phyloP scores from a whole-genome alignment of 148 eudicot species.

The Rheum nobile region DNA sequence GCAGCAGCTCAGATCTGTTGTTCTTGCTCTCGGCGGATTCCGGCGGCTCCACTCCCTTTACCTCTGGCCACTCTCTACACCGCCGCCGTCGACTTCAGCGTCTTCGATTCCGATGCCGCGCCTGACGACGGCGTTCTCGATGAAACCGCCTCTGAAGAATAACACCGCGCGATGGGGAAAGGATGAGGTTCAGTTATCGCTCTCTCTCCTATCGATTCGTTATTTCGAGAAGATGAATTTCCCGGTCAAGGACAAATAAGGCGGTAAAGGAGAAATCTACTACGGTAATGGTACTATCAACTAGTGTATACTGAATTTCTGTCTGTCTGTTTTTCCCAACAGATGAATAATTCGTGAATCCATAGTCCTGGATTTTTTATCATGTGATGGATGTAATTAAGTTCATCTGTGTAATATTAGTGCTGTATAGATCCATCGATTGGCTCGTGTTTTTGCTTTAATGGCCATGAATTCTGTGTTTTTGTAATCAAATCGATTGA shows the following conservation, averaged over 20 bases:
- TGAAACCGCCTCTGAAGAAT: constrained; percentile 8
- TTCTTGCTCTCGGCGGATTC: constrained; percentile 77
- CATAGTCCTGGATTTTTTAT: neutral
- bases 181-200: constrained; percentile 77
- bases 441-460: neutral
- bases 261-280: neutral
- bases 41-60: constrained; percentile 54
- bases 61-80: constrained; percentile 48
- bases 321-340: neutral
- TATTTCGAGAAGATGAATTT: constrained; percentile 72
- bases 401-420: neutral
- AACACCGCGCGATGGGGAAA: constrained; percentile 48
- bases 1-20: constrained; percentile 65
- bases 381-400: neutral
- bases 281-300: neutral
- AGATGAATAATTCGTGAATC: neutral
- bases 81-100: constrained; percentile 19
- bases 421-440: neutral
- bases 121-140: constrained; percentile 17
- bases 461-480: neutral
- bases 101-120: constrained; percentile 29
- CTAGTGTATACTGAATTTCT: neutral
- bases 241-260: constrained; percentile 26
- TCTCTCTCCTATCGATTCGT: constrained; percentile 61
- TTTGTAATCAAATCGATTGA: neutral